Base-by-base conservation (phyloP, 805 yeast genomes). In the Metschnikowia sp. region DNA sequence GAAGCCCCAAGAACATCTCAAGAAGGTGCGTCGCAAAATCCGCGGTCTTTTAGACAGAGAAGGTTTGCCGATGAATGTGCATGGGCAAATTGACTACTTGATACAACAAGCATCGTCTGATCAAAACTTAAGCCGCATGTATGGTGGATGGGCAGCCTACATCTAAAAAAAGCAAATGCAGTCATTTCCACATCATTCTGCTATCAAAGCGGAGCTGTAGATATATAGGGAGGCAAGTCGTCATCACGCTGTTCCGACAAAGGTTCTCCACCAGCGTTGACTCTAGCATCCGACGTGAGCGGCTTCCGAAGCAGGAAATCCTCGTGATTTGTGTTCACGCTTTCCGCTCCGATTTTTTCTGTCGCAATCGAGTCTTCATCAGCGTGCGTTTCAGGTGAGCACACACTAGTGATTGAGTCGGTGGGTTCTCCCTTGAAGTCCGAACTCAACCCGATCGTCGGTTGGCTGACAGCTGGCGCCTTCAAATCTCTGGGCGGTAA, bases 61-160 rank as follows among this genome's bases (percentile, higher is more conserved):
- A 56, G 91, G 95, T 0, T 70, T 91, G 30, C 88, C 96, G 0
- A 80, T 94, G 70, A 88, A 96, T 67, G 87, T 91, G 3, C 84
- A 86, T 39, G 98, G 97, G 0, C 96, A 92, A 60, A 97, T 90
- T 1, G 97, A 94, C 59, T 82, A 86, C 29, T 75, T 94, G 50
- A 86, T 92, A 31, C 88, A 86, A 55, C 87, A 85, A 52, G 94
- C 98, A 0, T 78, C 87, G 0, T 82, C 88, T 2, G 71, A 71
- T 5, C 88, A 83, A 39, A 83, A 84, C 52, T 66, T 94, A 37
- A 75, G 88, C 30, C 85, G 78, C 55, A 92, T 94, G 99, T 94
- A 88, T 65, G 82, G 86, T 26, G 99, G 99, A 3, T 94, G 99
- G 99, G 66, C 74, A 5, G 69, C 76, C 8, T 70, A 68, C 31